Evolutionary conservation across 768 basidiomycete species (phyloP), one percentile per base, ranked within the genome.

Genomic region (Boletus subcaerulescens): DNA sequence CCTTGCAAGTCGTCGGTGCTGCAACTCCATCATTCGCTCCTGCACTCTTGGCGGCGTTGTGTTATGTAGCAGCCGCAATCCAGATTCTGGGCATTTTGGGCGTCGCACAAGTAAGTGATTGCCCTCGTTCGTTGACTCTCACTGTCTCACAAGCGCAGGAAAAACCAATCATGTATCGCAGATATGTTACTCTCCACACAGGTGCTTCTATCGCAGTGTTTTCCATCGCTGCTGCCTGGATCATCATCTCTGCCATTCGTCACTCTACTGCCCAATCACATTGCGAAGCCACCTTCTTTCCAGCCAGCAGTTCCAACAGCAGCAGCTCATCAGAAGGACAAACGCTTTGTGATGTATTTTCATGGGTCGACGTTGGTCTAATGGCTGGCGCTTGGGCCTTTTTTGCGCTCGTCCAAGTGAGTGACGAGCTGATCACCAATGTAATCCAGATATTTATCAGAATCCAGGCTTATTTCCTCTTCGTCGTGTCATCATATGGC

Each of bases 321-420:
- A 68, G 71, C 32, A 62, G 64, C 5, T 65, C 71, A 14, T 63
- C 69, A 36, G 81, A 92, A 67, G 89, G 85, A 7, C 70, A 85
- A 35, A 84, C 81, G 6, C 78, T 98, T 22, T 99, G 97, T 73
- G 77, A 86, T 45, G 87, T 97, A 51, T 96, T 98, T 66, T 79
- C 93, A 5, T 97, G 93, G 91, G 89, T 92, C 11, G 89, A 91
- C 63, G 76, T 97, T 14, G 95, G 95, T 36, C 74, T 98, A 52
- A 95, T 98, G 93, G 88, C 79, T 18, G 91, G 83, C 9, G 76
- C 97, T 7, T 98, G 94, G 91, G 71, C 89, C 11, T 65, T 97
- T 15, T 76, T 97, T 26, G 82, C 80, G n/a, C 75, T 87, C 57
- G 74, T 90, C 35, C 93, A 96, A 69, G 88, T 87, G 70, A 61